Evolutionary conservation across 345 rosid species (phyloP), one percentile per base, ranked within the genome.

Genomic region (Dipteronia dyeriana): DNA sequence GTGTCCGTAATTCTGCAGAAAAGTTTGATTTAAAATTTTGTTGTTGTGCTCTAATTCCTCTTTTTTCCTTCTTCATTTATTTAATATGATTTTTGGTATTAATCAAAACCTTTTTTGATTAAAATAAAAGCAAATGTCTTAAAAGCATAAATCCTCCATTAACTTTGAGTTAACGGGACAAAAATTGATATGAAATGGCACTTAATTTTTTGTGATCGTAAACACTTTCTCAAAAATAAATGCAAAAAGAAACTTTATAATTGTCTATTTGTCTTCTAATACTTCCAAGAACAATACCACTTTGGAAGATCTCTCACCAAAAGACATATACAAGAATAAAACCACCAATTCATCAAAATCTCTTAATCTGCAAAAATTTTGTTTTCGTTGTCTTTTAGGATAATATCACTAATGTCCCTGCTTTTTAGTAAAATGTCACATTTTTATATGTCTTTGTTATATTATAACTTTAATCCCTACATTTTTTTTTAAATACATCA

Each of bases 331-430:
- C 66, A 53, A 71, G 56, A 51, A 51, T 51, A 53, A n/a, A 19
- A 73, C 17, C 17, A 23, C 73, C 23, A 56, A 51, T n/a, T 51
- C 16, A 51, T 51, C n/a, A 51, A 51, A 76, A 54, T 83, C 80
- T 77, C 80, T 79, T 75, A 67, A 71, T 83, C 83, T 68, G 64
- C 82, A 81, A 67, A 74, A 7, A 17, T 16, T 59, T 81, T 85
- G 86, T 83, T 80, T 60, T 66, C 70, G 6, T 64, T 47, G 17
- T 25, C 49, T 75, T 25, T 73, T 25, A 23, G 68, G 62, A 34
- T 7, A 31, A 63, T 0, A 64, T 64, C 61, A 61, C 68, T 22
- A n/a, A n/a, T n/a, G n/a, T n/a, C n/a, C n/a, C n/a, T n/a, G n/a
- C n/a, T n/a, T n/a, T n/a, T n/a, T n/a, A n/a, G n/a, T n/a, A n/a